These are phyloP conservation scores for Lycium barbarum DNA, from an alignment of 257 asterid genomes.

Conservation along the genomic window DNA sequence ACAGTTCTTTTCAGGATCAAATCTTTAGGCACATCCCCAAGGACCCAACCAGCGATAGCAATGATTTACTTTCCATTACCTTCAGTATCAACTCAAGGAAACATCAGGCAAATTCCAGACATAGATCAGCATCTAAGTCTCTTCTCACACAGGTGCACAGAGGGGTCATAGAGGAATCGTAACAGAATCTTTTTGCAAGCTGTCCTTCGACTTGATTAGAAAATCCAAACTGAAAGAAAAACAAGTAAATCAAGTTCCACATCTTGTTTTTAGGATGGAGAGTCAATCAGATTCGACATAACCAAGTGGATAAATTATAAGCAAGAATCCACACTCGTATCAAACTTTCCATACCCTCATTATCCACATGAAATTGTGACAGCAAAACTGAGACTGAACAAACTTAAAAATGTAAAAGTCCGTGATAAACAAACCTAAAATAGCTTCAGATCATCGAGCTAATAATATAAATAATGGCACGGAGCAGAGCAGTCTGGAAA, in stretches of 20 bases:
- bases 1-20: constrained; percentile 1
- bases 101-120: not conserved
- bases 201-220: not conserved
- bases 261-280: not conserved
- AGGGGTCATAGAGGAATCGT: constrained; percentile 8
- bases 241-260: not conserved
- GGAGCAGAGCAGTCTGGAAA: constrained; percentile 9
- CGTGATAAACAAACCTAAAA: not conserved
- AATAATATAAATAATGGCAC: constrained; percentile 1
- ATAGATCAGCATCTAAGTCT: constrained; percentile 15
- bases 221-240: constrained; percentile 21
- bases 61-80: not conserved
- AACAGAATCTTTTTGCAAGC: not conserved
- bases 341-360: not conserved
- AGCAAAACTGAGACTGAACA: not conserved
- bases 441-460: constrained; percentile 5
- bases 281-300: not conserved
- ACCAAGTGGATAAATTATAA: constrained; percentile 22
- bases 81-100: constrained; percentile 2
- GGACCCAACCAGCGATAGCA: not conserved
- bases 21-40: not conserved
- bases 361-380: constrained; percentile 10
- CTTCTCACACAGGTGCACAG: not conserved
- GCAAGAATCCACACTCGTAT: constrained; percentile 2
- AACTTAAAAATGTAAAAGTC: not conserved